These are phyloP conservation scores for Metschnikowia continentalis DNA, from an alignment of 805 yeast genomes.

Conservation along the genomic window DNA sequence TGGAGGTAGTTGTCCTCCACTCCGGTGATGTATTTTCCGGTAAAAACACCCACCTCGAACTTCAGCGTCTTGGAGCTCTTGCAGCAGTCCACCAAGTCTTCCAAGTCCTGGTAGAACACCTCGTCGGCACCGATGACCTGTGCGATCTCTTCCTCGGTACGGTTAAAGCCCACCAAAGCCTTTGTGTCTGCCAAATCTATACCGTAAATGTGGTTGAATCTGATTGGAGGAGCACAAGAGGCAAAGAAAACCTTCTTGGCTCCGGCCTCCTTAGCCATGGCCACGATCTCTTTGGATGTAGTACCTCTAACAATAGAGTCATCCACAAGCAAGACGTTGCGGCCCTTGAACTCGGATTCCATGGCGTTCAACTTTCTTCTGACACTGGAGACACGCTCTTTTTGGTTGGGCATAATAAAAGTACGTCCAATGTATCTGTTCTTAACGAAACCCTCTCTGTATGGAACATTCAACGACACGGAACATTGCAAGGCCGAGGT, in stretches of 20 bases:
- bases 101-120: conserved; percentile 82
- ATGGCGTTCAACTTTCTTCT: conserved; percentile 94
- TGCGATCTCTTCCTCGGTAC: conserved; percentile 72
- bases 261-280: conserved; percentile 98
- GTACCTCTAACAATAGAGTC: conserved; percentile 98
- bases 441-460: conserved; percentile 95
- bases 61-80: conserved; percentile 47
- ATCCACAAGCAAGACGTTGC: conserved; percentile 86
- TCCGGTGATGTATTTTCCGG: conserved; percentile 94
- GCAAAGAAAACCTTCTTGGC: conserved; percentile 95
- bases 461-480: conserved; percentile 71
- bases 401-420: conserved; percentile 97
- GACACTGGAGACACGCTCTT: conserved; percentile 88
- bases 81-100: conserved; percentile 82
- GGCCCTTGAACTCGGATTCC: conserved; percentile 84
- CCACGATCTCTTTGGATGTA: conserved; percentile 91
- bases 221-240: conserved; percentile 96
- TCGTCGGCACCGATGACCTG: conserved; percentile 81
- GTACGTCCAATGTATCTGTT: conserved; percentile 97
- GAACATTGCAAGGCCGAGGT: conserved; percentile 93
- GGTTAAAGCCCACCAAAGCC: conserved; percentile 85
- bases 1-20: conserved; percentile 76
- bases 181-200: conserved; percentile 94
- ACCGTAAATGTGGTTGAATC: conserved; percentile 94
- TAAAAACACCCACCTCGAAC: conserved; percentile 95